phyloP scores from a whole-genome alignment of 1,284 basidiomycete species.

The Amylostereum areolatum region DNA sequence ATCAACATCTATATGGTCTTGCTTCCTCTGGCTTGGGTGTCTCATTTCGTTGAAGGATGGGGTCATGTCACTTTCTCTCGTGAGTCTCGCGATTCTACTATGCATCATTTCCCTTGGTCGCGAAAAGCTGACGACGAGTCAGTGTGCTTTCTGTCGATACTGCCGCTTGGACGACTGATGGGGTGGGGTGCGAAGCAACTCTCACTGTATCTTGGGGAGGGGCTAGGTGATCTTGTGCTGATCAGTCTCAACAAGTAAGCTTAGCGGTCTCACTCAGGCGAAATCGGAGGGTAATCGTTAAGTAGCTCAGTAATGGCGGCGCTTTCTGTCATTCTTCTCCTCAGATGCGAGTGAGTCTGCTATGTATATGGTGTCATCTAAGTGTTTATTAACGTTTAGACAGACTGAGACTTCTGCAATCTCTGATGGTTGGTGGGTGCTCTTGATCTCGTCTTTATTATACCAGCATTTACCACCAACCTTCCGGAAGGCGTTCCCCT shows the following conservation, averaged over 20 bases:
- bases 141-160: constrained; percentile 48
- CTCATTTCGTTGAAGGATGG: neutral
- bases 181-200: constrained; percentile 57
- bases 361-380: neutral
- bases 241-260: constrained; percentile 36
- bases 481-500: constrained; percentile 44
- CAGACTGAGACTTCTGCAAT: constrained; percentile 47
- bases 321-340: constrained; percentile 56
- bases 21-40: neutral
- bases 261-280: neutral
- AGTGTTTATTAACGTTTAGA: constrained; percentile 13
- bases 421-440: constrained; percentile 47
- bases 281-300: neutral
- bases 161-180: constrained; percentile 45
- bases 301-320: constrained; percentile 48
- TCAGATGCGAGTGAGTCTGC: constrained; percentile 55
- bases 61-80: neutral
- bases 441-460: neutral
- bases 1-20: neutral
- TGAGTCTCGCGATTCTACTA: neutral
- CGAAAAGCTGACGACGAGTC: neutral
- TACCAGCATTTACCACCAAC: neutral
- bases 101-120: neutral
- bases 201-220: constrained; percentile 45
- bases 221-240: constrained; percentile 47